Evolutionary conservation across 2,329 filamentous ascomycete species (phyloP).

Genomic region (Alternaria panax): DNA sequence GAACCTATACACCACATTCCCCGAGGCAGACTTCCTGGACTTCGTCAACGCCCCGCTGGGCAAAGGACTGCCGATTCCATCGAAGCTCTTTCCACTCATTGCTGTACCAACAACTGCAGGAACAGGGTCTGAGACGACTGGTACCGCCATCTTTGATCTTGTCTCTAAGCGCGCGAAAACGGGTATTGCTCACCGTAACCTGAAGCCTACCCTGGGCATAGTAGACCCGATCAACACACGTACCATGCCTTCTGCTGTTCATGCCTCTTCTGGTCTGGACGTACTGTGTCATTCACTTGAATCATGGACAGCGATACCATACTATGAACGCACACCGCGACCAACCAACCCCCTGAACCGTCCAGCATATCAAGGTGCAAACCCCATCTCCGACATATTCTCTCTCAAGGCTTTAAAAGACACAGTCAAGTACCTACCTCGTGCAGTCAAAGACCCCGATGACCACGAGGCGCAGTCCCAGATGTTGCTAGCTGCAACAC

Average conservation of each 20-base stretch:
- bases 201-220: conserved; percentile 94
- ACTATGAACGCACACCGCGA: conserved; percentile 81
- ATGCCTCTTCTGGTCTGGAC: conserved; percentile 89
- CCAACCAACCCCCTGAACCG: conserved; percentile 89
- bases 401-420: conserved; percentile 82
- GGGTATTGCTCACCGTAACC: conserved; percentile 90
- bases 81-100: conserved; percentile 75
- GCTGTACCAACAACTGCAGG: conserved; percentile 87
- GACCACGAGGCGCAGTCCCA: conserved; percentile 92
- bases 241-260: conserved; percentile 94
- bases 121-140: conserved; percentile 92
- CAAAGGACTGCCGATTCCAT: conserved; percentile 77
- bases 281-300: conserved; percentile 95
- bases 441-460: conserved; percentile 85
- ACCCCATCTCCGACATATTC: conserved; percentile 98
- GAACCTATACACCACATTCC: conserved; percentile 93
- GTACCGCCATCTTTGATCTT: conserved; percentile 97
- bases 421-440: conserved; percentile 91
- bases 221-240: conserved; percentile 86
- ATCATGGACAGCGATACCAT: conserved; percentile 97
- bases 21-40: conserved; percentile 92
- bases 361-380: conserved; percentile 95
- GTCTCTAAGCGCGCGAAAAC: conserved; percentile 91
- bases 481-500: conserved; percentile 93
- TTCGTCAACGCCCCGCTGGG: conserved; percentile 97